Percentiles rank a stretch among this genome's conserved stretches.
Evolutionary conservation across 2,329 filamentous ascomycete species (phyloP).

Genomic region (Didymella sp.): DNA sequence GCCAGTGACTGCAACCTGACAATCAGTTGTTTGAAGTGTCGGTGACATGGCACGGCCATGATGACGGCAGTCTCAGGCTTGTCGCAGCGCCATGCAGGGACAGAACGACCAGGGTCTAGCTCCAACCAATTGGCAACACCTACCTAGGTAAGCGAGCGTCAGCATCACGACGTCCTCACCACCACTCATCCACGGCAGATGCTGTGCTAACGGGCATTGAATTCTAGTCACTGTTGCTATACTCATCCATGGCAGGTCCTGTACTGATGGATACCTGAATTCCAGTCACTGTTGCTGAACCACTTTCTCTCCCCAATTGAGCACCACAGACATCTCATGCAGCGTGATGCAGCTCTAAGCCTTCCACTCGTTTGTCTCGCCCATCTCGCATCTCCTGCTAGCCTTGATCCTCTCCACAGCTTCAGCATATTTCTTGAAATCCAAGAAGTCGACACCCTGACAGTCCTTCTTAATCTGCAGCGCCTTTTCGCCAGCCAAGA

Average conservation of each 20-base stretch:
- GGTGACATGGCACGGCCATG: slow-evolving; percentile 3
- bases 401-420: slow-evolving; percentile 33
- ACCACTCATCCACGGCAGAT: neutral
- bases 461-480: slow-evolving; percentile 36
- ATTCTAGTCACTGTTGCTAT: too few relatives aligned
- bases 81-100: slow-evolving; percentile 12
- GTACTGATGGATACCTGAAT: neutral
- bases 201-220: neutral
- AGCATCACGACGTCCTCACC: slow-evolving; percentile 6
- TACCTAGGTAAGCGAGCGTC: slow-evolving; percentile 11
- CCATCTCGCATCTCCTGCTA: slow-evolving; percentile 12
- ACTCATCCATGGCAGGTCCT: neutral
- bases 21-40: slow-evolving; percentile 4
- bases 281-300: neutral
- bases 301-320: neutral
- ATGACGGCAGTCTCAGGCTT: slow-evolving; percentile 9
- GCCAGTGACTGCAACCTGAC: slow-evolving; percentile 1
- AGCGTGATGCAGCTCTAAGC: neutral
- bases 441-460: slow-evolving; percentile 39
- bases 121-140: too few relatives aligned
- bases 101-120: slow-evolving; percentile 1
- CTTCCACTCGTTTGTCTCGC: slow-evolving; percentile 1
- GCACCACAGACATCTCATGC: neutral
- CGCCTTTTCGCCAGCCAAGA: slow-evolving; percentile 33
- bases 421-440: slow-evolving; percentile 30